Base-by-base conservation (phyloP, 208 protist genomes). In the Strigomonas culicis region DNA sequence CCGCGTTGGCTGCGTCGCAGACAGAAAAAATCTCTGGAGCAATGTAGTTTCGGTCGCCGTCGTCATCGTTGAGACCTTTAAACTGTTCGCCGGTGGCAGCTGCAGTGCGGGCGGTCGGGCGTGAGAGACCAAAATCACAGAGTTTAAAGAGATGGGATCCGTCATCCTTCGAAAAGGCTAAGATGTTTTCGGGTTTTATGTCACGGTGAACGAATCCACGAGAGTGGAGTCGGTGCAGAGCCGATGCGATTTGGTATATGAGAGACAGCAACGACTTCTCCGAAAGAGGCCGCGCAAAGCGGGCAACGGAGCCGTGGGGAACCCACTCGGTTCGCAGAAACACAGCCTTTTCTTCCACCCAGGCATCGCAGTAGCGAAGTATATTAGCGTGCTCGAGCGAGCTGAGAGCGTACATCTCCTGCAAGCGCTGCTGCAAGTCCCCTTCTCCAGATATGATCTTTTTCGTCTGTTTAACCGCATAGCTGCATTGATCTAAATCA, bases 41-140 rank as follows among this genome's bases (percentile, higher is more conserved):
- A 51, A 97, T 78, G 70, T 94, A 97, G 32, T 82, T 69, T 0
- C 70, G 66, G 66, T 96, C 90, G 3, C 92, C 92, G 51, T 96
- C 90, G 27, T 93, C 80, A 47, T 94, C 87, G 69, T 95, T 93
- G 58, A 81, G 65, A 22, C 85, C 83, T 0, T 73, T 44, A 57
- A 90, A 89, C 21, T 70, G 47, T 46, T 93, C 84, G 0, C 77
- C 82, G 0, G 75, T 82, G n/a, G 65, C 49, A 32, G 36, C 52
- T n/a, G 65, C 49, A 32, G 36, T 57, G 11, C 57, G 39, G 13
- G 72, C 21, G 8, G 77, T 59, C 22, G 83, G 80, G 24, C 82
- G 76, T 6, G 86, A 79, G 3, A 97, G 71, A 0, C 89, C 88
- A 36, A 97, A 87, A 68, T 97, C 92, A 52, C 85, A 88, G 25